phyloP scores from a whole-genome alignment of 202 grass and related monocot genomes.

The Carex arenaria region DNA sequence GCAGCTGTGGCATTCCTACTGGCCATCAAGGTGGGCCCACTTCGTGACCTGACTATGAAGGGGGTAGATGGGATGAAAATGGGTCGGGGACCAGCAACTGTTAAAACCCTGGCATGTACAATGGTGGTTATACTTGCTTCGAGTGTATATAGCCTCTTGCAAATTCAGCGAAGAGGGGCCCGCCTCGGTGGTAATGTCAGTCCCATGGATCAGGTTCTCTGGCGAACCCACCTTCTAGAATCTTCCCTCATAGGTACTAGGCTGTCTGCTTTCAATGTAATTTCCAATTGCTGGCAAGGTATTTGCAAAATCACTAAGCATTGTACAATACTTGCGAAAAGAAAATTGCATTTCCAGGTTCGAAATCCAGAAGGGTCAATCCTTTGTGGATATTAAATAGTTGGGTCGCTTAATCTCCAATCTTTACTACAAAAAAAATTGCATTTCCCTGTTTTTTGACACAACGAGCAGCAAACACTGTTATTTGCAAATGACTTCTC shows the following conservation, averaged over 20 bases:
- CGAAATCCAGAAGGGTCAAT: no score
- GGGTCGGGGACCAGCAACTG: conserved; percentile 79
- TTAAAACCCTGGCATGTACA: conserved; percentile 93
- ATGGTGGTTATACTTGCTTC: conserved; percentile 76
- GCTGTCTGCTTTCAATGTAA: background rate
- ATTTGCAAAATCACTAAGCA: background rate
- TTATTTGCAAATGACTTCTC: background rate
- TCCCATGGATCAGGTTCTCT: conserved; percentile 99
- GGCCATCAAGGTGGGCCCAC: conserved; percentile 85
- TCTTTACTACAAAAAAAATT: no score
- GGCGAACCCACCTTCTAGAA: conserved; percentile 93
- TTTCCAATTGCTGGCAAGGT: background rate
- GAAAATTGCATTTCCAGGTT: background rate
- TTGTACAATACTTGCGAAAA: background rate
- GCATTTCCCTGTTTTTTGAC: background rate
- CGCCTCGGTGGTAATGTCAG: conserved; percentile 67
- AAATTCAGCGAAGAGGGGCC: conserved; percentile 74
- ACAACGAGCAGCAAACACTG: background rate
- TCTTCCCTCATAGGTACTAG: conserved; percentile 82
- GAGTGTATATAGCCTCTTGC: conserved; percentile 74
- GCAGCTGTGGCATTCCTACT: conserved; percentile 70
- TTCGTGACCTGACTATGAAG: conserved; percentile 83
- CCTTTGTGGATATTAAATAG: no score
- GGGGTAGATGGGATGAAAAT: conserved; percentile 68
- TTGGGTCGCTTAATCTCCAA: no score